These are phyloP conservation scores for Drechslerella coelobrocha DNA, from an alignment of 2,329 filamentous ascomycete species.

Conservation along the genomic window DNA sequence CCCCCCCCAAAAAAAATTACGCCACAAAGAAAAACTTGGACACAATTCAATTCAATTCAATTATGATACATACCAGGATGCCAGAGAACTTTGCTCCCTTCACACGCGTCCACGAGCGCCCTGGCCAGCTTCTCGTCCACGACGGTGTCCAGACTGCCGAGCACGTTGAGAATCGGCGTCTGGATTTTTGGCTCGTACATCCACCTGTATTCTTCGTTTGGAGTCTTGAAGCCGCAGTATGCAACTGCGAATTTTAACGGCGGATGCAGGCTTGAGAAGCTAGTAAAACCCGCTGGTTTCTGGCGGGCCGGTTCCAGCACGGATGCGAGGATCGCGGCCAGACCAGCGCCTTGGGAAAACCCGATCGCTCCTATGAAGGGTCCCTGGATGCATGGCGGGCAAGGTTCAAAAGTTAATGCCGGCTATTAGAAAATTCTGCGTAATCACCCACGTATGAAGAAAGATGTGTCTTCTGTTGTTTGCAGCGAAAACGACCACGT, in stretches of 20 bases:
- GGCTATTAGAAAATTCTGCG: conserved; percentile 37
- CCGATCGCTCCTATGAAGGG: conserved; percentile 69
- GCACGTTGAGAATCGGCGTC: conserved; percentile 69
- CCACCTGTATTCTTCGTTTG: conserved; percentile 65
- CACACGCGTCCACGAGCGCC: conserved; percentile 66
- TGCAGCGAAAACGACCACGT: too few species aligned
- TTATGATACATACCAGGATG: conserved; percentile 64
- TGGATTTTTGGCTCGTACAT: conserved; percentile 66
- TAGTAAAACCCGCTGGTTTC: conserved; percentile 53
- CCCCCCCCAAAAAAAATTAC: not conserved
- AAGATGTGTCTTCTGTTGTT: not conserved
- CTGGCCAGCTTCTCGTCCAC: conserved; percentile 68
- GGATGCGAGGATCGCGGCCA: conserved; percentile 67
- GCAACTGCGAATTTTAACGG: conserved; percentile 68
- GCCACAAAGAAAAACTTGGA: not conserved
- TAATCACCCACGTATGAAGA: not conserved
- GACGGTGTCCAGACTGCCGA: conserved; percentile 70
- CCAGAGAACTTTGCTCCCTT: conserved; percentile 66
- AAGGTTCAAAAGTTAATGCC: conserved; percentile 13
- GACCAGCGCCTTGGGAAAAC: conserved; percentile 68
- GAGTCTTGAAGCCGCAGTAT: conserved; percentile 69
- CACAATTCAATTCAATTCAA: not conserved
- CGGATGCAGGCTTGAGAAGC: conserved; percentile 62
- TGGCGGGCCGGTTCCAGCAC: conserved; percentile 63
- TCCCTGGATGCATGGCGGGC: conserved; percentile 59